These are phyloP conservation scores for Coriolopsis trogii DNA, from an alignment of 1,284 basidiomycete genomes.

Conservation along the genomic window DNA sequence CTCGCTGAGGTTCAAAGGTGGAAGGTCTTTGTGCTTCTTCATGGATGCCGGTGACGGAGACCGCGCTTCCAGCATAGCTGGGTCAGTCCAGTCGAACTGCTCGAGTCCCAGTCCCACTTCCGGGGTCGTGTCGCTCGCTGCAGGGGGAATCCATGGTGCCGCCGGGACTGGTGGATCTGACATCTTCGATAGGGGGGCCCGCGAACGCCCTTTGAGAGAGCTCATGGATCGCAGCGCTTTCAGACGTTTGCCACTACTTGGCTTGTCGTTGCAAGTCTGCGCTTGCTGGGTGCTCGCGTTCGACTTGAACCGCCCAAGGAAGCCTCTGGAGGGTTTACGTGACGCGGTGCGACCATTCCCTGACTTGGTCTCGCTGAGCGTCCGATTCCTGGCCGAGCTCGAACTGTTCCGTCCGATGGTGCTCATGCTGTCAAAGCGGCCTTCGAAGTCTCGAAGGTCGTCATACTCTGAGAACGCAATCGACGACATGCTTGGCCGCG, in stretches of 20 bases:
- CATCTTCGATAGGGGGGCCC: constrained; percentile 26
- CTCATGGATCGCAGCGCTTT: constrained; percentile 80
- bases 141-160: constrained; percentile 51
- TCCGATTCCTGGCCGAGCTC: constrained; percentile 36
- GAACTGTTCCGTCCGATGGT: constrained; percentile 55
- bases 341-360: constrained; percentile 34
- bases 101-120: constrained; percentile 65
- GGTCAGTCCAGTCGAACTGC: constrained; percentile 52
- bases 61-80: constrained; percentile 30
- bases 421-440: constrained; percentile 78
- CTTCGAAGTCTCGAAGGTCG: constrained; percentile 81
- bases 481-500: constrained; percentile 36
- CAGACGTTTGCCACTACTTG: constrained; percentile 51
- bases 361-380: constrained; percentile 38
- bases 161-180: constrained; percentile 30
- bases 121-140: constrained; percentile 36
- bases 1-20: constrained; percentile 19
- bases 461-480: constrained; percentile 82
- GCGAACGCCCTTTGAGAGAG: constrained; percentile 65
- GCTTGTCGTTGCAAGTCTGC: constrained; percentile 44
- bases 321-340: constrained; percentile 66
- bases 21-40: constrained; percentile 12
- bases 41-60: constrained; percentile 17
- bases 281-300: constrained; percentile 36
- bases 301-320: constrained; percentile 63